Conservation (phyloP, 2,329 filamentous ascomycete genomes). For the Penicillium rolfsii region DNA sequence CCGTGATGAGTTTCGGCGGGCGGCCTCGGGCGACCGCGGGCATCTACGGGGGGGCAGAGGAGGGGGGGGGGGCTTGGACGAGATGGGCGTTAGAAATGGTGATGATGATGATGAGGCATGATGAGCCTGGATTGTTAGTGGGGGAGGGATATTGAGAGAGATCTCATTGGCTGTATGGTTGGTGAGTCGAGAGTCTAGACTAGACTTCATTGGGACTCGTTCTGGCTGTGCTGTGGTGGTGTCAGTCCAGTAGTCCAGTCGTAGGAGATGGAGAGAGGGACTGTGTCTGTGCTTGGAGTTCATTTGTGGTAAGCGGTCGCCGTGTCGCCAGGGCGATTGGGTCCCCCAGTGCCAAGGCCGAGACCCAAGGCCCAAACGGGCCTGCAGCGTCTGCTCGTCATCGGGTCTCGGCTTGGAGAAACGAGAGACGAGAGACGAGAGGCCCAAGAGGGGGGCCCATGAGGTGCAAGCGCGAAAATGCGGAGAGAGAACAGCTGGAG, state of each 20-base stretch:
- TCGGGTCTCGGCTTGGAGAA: neutral
- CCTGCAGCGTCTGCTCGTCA: neutral
- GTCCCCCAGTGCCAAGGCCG: neutral
- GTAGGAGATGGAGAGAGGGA: too few relatives aligned
- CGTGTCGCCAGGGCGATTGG: too few relatives aligned
- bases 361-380: neutral
- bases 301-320: neutral
- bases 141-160: neutral
- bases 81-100: neutral
- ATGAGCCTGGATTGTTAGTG: neutral
- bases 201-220: neutral
- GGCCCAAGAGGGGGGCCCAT: neutral
- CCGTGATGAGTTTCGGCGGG: conserved; percentile 1
- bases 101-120: neutral
- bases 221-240: neutral
- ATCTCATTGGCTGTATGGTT: neutral
- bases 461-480: conserved; percentile 8
- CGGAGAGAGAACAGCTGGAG: conserved; percentile 3
- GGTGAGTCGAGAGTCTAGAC: neutral
- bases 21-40: neutral
- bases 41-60: neutral
- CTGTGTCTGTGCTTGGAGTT: too few relatives aligned
- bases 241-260: neutral
- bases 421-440: neutral
- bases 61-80: neutral